Evolutionary conservation across 495 filamentous ascomycete genomes (phyloP).

Genomic region (Podospora comata): DNA sequence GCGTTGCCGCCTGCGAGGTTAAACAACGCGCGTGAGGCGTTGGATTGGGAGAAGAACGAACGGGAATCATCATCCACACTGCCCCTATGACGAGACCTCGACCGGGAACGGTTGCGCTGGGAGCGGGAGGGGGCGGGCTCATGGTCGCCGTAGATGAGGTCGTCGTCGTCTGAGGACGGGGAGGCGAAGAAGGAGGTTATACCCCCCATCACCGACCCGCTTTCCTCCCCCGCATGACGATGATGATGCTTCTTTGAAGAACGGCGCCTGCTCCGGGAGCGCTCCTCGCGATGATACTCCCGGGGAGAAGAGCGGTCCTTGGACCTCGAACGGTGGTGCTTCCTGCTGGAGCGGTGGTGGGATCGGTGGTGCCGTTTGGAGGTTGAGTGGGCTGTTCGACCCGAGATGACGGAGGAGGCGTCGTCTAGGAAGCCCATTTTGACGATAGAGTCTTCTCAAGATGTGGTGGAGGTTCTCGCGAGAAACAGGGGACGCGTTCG

Average conservation of each 20-base stretch:
- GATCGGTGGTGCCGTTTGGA: slow-evolving; percentile 27
- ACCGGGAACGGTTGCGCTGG: slow-evolving; percentile 23
- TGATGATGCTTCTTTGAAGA: neutral
- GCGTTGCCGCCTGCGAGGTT: neutral
- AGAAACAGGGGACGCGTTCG: neutral
- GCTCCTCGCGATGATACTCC: slow-evolving; percentile 24
- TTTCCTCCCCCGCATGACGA: neutral
- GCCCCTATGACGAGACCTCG: slow-evolving; percentile 23
- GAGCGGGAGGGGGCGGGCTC: slow-evolving; percentile 18
- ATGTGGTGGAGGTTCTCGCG: neutral
- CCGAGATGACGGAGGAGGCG: slow-evolving; percentile 40
- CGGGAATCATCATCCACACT: slow-evolving; percentile 25
- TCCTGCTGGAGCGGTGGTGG: slow-evolving; percentile 26
- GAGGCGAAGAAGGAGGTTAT: neutral
- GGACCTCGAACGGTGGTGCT: slow-evolving; percentile 32
- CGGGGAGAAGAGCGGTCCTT: slow-evolving; percentile 24
- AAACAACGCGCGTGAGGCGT: neutral
- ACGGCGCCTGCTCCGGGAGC: slow-evolving; percentile 16
- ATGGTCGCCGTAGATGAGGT: neutral
- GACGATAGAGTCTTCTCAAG: neutral
- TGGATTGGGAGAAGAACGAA: slow-evolving; percentile 11
- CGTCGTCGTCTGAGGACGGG: neutral
- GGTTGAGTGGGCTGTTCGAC: slow-evolving; percentile 34
- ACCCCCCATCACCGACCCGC: neutral
- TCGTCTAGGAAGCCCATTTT: slow-evolving; percentile 47